Base-by-base conservation (phyloP, 805 yeast species). In the Scheffersomyces coipomensis region DNA sequence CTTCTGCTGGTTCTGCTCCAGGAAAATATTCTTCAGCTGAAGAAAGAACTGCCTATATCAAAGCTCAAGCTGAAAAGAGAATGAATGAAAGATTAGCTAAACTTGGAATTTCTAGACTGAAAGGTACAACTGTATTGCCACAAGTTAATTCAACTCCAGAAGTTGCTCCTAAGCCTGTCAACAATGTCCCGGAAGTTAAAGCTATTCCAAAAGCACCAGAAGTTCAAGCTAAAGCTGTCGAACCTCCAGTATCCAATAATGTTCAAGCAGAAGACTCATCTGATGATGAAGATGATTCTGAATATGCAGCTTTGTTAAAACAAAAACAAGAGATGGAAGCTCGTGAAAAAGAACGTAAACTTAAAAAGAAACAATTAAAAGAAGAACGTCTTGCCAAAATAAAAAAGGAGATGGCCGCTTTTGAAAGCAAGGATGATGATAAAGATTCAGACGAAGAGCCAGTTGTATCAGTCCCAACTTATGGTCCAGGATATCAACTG, bases 21-120 rank as follows among this genome's bases (percentile, higher is more conserved):
- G 39, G 29, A n/a, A 44, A 42, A 9, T 68, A 61, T 55, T 68
- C 58, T 22, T 66, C 79, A 9, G 73, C 85, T 1, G 85, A 79
- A 42, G 90, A 85, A 33, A 71, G 95, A 44, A 77, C 93, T 4
- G 84, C 87, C n/a, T 76, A 78, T 52, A 80, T 88, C 38, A 88
- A 87, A 58, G 91, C 88, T 13, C 91, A 86, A 53, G 76, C 76
- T 1, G 81, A 82, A 52, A 67, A 68, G 60, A 77, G 86, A 61
- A 88, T 89, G 97, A 82, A 81, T 44, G 95, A 86, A 52, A 73
- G 88, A 51, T 71, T 88, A 52, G 95, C 95, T 2, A 85, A 82
- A 45, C 71, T 88, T 41, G 96, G 96, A 2, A 76, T 88, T 43
- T 64, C 72, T 17, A 68, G 79, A 55, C 62, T 65, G 41, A 56